Percentiles rank a stretch among this genome's conserved stretches.
These are phyloP conservation scores for Pythium dissimile DNA, from an alignment of 352 stramenopile species.

Conservation along the genomic window DNA sequence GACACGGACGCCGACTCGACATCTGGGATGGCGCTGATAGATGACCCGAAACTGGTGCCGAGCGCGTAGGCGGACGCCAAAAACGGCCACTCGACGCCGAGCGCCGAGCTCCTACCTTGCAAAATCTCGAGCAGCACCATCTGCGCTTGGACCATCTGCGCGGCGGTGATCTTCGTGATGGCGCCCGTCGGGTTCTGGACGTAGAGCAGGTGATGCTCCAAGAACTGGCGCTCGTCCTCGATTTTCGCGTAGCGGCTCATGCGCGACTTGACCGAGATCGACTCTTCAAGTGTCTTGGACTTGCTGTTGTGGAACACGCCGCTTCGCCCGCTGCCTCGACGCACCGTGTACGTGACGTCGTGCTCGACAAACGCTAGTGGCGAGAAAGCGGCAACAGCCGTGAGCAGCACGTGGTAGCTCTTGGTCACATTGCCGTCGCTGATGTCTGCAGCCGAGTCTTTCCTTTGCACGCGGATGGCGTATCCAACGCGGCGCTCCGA, in stretches of 20 bases:
- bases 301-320: conserved; percentile 21
- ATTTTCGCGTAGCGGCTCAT: conserved; percentile 27
- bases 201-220: conserved; percentile 33
- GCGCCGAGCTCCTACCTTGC: conserved; percentile 20
- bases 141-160: conserved; percentile 23
- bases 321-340: conserved; percentile 11
- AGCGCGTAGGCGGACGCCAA: conserved; percentile 16
- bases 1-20: not conserved
- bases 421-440: conserved; percentile 24
- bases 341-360: conserved; percentile 9
- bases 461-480: conserved; percentile 32
- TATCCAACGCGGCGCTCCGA: conserved; percentile 49
- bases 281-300: conserved; percentile 25
- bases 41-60: conserved; percentile 23
- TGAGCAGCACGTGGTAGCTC: conserved; percentile 40
- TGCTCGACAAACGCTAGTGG: conserved; percentile 40
- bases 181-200: conserved; percentile 7
- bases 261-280: conserved; percentile 35
- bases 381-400: conserved; percentile 33
- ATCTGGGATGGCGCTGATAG: conserved; percentile 6
- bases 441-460: not conserved
- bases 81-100: conserved; percentile 28
- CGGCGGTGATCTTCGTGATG: not conserved
- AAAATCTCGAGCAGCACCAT: conserved; percentile 27
- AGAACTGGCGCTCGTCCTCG: conserved; percentile 38